A percentile compares a stretch with the other conserved stretches of the same genome.
Evolutionary conservation across 805 yeast genomes (phyloP).

Genomic region (Ogataea corticis): DNA sequence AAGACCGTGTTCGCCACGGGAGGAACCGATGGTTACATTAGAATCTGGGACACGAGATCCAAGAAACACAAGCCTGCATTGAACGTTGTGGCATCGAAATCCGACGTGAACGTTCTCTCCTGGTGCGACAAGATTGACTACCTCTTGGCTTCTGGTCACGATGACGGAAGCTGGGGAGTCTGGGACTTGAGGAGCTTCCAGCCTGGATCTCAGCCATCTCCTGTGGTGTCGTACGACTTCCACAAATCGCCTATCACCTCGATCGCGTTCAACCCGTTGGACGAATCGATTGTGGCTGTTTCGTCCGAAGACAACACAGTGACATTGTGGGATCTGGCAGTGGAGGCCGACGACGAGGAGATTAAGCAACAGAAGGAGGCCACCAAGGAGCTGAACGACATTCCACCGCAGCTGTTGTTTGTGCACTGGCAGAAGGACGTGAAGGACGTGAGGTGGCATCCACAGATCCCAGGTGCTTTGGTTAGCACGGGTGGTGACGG

Average conservation of each 20-base stretch:
- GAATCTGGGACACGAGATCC: constrained; percentile 97
- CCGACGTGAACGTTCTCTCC: constrained; percentile 92
- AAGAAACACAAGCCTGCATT: constrained; percentile 90
- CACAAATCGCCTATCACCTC: constrained; percentile 93
- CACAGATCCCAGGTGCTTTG: constrained; percentile 93
- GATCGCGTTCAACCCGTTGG: constrained; percentile 90
- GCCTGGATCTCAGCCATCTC: constrained; percentile 58
- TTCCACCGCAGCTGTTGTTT: constrained; percentile 93
- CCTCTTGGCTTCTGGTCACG: constrained; percentile 92
- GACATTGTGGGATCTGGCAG: constrained; percentile 96
- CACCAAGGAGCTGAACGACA: constrained; percentile 76
- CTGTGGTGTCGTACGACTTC: constrained; percentile 94
- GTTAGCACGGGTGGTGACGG: constrained; percentile 97
- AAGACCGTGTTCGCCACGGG: constrained; percentile 93
- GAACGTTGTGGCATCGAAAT: constrained; percentile 72
- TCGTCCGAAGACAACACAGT: constrained; percentile 97
- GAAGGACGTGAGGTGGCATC: constrained; percentile 97
- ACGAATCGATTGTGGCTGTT: constrained; percentile 93
- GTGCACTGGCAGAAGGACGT: constrained; percentile 99
- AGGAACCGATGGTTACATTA: constrained; percentile 86
- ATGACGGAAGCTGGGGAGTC: constrained; percentile 95
- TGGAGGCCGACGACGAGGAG: constrained; percentile 98
- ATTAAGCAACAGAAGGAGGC: constrained; percentile 81
- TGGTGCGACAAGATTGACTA: constrained; percentile 91
- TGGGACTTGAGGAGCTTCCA: constrained; percentile 94